phyloP scores from a whole-genome alignment of 495 filamentous ascomycete species.

The Rhypophila decipiens region DNA sequence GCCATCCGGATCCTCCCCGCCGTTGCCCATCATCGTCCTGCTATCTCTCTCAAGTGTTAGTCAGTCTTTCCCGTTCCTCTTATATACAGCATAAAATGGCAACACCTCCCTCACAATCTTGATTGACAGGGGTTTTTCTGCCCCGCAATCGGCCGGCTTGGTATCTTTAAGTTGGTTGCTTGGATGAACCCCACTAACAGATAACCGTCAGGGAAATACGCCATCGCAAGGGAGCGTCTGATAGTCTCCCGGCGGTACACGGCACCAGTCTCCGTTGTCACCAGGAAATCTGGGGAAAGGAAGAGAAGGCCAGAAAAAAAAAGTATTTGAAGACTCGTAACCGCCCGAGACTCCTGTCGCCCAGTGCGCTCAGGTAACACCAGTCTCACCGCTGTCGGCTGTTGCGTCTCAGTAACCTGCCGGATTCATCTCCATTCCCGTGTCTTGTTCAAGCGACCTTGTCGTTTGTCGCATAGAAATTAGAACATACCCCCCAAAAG shows the following conservation, averaged over 20 bases:
- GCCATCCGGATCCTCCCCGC: too few species aligned
- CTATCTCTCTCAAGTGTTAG: too few species aligned
- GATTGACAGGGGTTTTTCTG: too few species aligned
- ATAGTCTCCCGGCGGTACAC: constrained; percentile 15
- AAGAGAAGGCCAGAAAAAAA: not conserved
- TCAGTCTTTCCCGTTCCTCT: too few species aligned
- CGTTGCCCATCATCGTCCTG: too few species aligned
- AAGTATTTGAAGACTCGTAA: not conserved
- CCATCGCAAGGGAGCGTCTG: constrained; percentile 12
- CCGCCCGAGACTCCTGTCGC: not conserved
- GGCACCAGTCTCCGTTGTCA: constrained; percentile 16
- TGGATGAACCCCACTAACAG: constrained; percentile 28
- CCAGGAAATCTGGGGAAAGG: not conserved
- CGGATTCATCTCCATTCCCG: not conserved
- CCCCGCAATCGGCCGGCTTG: constrained; percentile 6
- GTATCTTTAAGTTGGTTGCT: not conserved
- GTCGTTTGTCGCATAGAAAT: not conserved
- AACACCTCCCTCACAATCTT: too few species aligned
- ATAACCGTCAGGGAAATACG: constrained; percentile 26
- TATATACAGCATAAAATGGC: too few species aligned
- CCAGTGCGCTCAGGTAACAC: too few species aligned
- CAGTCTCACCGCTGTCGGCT: constrained; percentile 6
- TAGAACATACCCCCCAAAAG: too few species aligned
- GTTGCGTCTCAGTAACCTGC: not conserved
- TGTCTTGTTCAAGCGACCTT: not conserved